These are phyloP conservation scores for Solanum piurae DNA, from an alignment of 257 asterid genomes.

Conservation along the genomic window DNA sequence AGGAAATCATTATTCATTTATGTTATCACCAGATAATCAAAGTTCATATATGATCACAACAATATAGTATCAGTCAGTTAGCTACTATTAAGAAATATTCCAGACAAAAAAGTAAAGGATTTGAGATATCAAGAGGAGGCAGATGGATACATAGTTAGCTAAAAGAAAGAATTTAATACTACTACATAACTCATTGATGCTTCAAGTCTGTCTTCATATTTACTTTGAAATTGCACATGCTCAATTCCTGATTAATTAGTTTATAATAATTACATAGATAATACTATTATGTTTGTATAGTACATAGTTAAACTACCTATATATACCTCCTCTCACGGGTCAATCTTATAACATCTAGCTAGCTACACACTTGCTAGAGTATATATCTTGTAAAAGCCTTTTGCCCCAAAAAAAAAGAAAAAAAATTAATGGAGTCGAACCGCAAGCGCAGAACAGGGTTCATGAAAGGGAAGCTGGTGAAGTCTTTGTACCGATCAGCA, in stretches of 20 bases:
- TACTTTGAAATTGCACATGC: not conserved
- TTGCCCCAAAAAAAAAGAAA: not conserved
- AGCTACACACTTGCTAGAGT: not conserved
- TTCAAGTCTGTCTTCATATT: not conserved
- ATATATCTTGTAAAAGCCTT: not conserved
- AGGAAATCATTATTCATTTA: not conserved
- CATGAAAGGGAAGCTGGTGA: conserved; percentile 34
- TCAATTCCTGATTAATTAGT: not conserved
- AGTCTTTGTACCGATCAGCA: conserved; percentile 26
- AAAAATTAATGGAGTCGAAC: conserved; percentile 15
- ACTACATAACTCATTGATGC: not conserved
- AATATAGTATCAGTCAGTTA: not conserved
- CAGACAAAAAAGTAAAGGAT: not conserved
- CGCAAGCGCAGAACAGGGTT: conserved; percentile 27
- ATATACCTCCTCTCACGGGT: not conserved
- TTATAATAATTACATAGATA: not conserved
- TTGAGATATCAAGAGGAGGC: not conserved
- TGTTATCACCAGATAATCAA: not conserved
- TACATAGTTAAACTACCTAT: not conserved
- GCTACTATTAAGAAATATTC: not conserved
- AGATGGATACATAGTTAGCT: not conserved
- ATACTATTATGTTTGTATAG: not conserved
- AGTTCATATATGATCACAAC: not conserved
- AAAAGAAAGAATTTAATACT: not conserved
- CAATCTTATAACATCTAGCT: not conserved